These are phyloP conservation scores for Xylaria sp. DNA, from an alignment of 2,329 filamentous ascomycete genomes.

Conservation along the genomic window DNA sequence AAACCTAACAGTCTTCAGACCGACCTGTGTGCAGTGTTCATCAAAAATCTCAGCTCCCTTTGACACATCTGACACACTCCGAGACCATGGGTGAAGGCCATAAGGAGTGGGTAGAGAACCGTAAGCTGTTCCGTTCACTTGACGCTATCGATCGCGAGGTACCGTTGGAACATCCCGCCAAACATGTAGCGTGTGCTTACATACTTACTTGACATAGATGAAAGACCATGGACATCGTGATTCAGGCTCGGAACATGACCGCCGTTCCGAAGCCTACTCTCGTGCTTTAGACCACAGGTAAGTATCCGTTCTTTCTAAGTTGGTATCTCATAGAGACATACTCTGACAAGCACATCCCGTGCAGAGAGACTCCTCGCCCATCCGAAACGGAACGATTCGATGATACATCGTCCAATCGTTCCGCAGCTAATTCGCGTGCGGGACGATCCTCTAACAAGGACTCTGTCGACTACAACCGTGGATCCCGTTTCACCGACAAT, in stretches of 20 bases:
- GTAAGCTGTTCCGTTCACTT: neutral
- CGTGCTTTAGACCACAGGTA: neutral
- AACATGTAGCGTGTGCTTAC: conserved; percentile 1
- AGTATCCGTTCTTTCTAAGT: neutral
- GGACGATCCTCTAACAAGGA: neutral
- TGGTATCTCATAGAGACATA: neutral
- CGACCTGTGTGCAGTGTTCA: no score
- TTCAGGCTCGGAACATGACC: neutral
- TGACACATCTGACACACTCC: neutral
- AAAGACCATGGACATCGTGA: neutral
- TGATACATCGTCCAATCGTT: neutral
- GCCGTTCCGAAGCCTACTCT: neutral
- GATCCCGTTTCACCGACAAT: no score
- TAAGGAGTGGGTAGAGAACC: conserved; percentile 4
- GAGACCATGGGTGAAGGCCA: neutral
- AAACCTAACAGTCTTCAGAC: neutral
- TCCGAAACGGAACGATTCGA: neutral
- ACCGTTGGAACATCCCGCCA: neutral
- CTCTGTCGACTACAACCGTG: neutral
- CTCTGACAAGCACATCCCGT: neutral
- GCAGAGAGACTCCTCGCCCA: neutral
- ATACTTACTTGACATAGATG: conserved; percentile 3
- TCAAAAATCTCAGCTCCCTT: neutral
- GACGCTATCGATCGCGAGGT: conserved; percentile 11
- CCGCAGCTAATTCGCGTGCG: neutral